Evolutionary conservation across 176 grass and related monocot genomes (phyloP).

Genomic region (Phoenix roebelenii): DNA sequence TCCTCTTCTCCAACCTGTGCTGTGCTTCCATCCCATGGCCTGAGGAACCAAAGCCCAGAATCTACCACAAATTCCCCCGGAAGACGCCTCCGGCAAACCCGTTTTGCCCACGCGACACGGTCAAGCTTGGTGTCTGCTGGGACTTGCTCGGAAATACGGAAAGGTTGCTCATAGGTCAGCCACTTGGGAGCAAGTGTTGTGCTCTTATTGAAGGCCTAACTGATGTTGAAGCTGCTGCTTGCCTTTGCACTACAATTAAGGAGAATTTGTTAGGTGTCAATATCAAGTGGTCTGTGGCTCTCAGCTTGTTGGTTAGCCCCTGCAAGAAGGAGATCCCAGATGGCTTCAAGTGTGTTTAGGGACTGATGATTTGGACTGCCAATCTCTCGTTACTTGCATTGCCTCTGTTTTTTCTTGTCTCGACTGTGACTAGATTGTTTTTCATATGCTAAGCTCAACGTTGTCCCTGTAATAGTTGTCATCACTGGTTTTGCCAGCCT

Average conservation of each 20-base stretch:
- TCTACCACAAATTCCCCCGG: too few relatives aligned
- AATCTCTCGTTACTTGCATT: too few relatives aligned
- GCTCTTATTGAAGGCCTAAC: constrained; percentile 32
- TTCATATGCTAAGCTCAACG: too few relatives aligned
- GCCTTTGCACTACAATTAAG: constrained; percentile 74
- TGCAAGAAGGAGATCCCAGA: constrained; percentile 61
- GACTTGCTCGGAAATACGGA: constrained; percentile 34
- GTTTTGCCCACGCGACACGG: constrained; percentile 62
- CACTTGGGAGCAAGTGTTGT: constrained; percentile 48
- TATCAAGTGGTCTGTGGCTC: constrained; percentile 55
- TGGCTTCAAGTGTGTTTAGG: constrained; percentile 69
- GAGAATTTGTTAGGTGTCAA: constrained; percentile 53
- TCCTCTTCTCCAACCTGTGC: too few relatives aligned
- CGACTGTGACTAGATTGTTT: too few relatives aligned
- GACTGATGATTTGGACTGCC: too few relatives aligned
- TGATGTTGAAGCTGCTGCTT: constrained; percentile 49
- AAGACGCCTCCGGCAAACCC: constrained; percentile 16
- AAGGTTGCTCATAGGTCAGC: constrained; percentile 8
- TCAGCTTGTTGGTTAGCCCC: constrained; percentile 56
- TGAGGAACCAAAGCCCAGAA: too few relatives aligned
- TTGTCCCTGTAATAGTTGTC: too few relatives aligned
- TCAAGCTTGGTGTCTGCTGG: constrained; percentile 54
- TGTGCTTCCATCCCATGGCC: too few relatives aligned
- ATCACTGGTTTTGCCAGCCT: too few relatives aligned
- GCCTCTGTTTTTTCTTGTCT: too few relatives aligned